phyloP scores from a whole-genome alignment of 768 basidiomycete genomes.

The Porpolomopsis calyptriformis region DNA sequence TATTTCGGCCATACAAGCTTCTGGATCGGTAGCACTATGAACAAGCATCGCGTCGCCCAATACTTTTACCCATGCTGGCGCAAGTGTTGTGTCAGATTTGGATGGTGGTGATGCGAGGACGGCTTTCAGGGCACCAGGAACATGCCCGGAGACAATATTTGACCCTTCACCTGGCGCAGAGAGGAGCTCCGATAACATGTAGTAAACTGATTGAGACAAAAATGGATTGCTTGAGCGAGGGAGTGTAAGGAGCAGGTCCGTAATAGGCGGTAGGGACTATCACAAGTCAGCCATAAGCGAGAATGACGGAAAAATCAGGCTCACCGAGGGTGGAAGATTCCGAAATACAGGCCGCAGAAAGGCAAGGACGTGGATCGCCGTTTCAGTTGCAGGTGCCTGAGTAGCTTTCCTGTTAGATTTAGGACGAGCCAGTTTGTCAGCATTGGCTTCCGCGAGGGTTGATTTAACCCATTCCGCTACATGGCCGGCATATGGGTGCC shows the following conservation, averaged over 20 bases:
- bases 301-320: slow-evolving; percentile 22
- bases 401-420: slow-evolving; percentile 44
- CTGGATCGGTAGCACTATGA: slow-evolving; percentile 40
- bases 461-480: slow-evolving; percentile 71
- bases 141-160: slow-evolving; percentile 39
- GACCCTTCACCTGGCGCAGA: slow-evolving; percentile 40
- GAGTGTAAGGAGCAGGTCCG: slow-evolving; percentile 61
- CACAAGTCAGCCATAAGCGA: slow-evolving; percentile 1
- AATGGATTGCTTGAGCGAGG: slow-evolving; percentile 85
- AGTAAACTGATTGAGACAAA: slow-evolving; percentile 80
- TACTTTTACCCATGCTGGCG: slow-evolving; percentile 71
- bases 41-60: slow-evolving; percentile 65
- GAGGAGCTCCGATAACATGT: slow-evolving; percentile 76
- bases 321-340: slow-evolving; percentile 58
- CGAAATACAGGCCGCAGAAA: slow-evolving; percentile 54
- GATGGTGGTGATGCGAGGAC: slow-evolving; percentile 60
- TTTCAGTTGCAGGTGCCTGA: slow-evolving; percentile 53
- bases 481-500: slow-evolving; percentile 79
- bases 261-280: slow-evolving; percentile 67
- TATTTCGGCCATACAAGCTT: slow-evolving; percentile 44
- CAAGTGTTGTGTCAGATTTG: slow-evolving; percentile 54
- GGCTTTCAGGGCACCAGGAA: slow-evolving; percentile 53
- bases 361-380: slow-evolving; percentile 67
- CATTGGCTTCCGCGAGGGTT: slow-evolving; percentile 53
- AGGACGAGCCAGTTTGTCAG: slow-evolving; percentile 48